Percentiles rank a stretch among this genome's conserved stretches.
Conservation (phyloP, 1,284 basidiomycete genomes). For the Cutaneotrichosporon curvatum region DNA sequence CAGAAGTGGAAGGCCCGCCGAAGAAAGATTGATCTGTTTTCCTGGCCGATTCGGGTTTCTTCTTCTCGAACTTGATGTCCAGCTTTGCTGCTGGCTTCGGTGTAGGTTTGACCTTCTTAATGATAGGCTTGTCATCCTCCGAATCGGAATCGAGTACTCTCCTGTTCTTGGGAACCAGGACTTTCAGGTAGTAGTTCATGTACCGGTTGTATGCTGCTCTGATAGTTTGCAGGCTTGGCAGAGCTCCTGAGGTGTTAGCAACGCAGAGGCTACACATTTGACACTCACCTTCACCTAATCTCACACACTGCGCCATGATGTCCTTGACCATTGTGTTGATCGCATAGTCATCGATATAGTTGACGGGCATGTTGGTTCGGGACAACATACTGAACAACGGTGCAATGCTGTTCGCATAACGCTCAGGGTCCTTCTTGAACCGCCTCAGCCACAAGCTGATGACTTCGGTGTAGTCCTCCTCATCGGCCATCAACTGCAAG, state of each 20-base stretch:
- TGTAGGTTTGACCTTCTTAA: neutral
- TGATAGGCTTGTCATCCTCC: constrained; percentile 7
- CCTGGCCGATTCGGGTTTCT: neutral
- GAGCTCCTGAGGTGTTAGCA: constrained; percentile 4
- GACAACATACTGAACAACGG: constrained; percentile 22
- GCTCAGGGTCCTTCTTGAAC: constrained; percentile 12
- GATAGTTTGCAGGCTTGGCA: constrained; percentile 1
- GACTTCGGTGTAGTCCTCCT: constrained; percentile 18
- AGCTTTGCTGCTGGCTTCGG: neutral
- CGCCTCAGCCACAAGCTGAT: constrained; percentile 6
- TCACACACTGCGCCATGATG: constrained; percentile 3
- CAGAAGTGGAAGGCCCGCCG: constrained; percentile 9
- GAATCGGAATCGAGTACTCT: neutral
- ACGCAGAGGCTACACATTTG: no score
- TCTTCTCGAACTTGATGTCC: neutral
- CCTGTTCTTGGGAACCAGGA: constrained; percentile 14
- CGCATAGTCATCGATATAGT: constrained; percentile 22
- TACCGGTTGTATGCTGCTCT: constrained; percentile 17
- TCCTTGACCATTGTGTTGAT: constrained; percentile 17
- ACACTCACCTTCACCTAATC: no score
- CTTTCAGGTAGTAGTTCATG: constrained; percentile 9
- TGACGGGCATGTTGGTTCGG: constrained; percentile 32
- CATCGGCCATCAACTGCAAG: constrained; percentile 26
- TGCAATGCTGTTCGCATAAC: constrained; percentile 24
- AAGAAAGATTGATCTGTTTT: constrained; percentile 34